Base-by-base conservation (phyloP, 176 grass and related monocot species). In the Panicum miliaceum region DNA sequence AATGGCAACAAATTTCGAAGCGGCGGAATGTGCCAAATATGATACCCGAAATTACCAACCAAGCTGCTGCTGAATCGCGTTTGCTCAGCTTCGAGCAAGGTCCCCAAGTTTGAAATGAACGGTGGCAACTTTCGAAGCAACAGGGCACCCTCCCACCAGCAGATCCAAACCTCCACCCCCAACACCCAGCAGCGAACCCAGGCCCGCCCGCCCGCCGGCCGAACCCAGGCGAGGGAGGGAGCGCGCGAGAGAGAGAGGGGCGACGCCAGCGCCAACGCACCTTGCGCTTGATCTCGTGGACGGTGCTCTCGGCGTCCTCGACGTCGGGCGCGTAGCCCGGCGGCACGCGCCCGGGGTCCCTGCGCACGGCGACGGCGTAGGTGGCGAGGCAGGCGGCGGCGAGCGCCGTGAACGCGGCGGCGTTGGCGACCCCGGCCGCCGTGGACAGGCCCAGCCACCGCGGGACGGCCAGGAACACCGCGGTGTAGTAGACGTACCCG, bases 221-320 rank as follows among this genome's bases (percentile, higher is more conserved):
- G 46, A 57, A 76, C 46, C 5, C 61, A 80, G 12, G 11, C 62
- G 4, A 34, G 41, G 29, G 64, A 35, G 29, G 7, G 12, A 20
- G 25, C 40, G 22, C n/a, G 43, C 15, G 14, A 6, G 41, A 2
- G 42, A 1, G 42, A 12, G 62, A 3, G 22, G 13, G 13, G 8
- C 5, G 5, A 5, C 8, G 19, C 25, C 1, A 32, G 40, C 29
- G 59, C 6, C 18, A 26, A 88, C 86, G 61, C 67, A 95, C 93
- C 90, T 95, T 95, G 64, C 93, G 79, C 90, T 97, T 97, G 86
- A 94, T 92, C 78, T 94, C 92, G 63, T 97, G 90, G 76, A 97
- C 67, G 78, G 88, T 69, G 52, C 36, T 89, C 15, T 86, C 73
- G 25, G 88, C 36, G 60, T 87, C 91, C 90, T 97, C 92, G 63